Base-by-base conservation (phyloP, 768 basidiomycete species). In the Rhodotorula toruloides region DNA sequence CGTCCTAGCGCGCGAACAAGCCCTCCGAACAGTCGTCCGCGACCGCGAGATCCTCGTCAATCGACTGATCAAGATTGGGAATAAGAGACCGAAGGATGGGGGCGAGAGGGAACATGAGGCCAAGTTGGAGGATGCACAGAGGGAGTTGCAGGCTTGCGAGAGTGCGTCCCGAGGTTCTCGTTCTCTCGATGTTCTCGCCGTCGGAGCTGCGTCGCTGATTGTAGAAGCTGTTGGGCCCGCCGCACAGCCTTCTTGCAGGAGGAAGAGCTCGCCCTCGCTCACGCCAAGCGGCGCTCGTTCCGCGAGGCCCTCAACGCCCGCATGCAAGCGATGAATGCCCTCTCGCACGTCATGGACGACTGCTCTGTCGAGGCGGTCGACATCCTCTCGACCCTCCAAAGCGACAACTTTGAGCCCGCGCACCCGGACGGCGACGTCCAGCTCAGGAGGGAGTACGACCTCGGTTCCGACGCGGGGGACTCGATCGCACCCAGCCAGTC, bases 1-100 rank as follows among this genome's bases (percentile, higher is more conserved):
- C 44, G 71, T 76, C 40, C 64, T 67, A 37, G 71, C 66, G 2
- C 67, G 74, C 59, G 75, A 76, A 49, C 44, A 50, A 39, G 68
- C 70, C 10, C 54, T 76, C 40, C 53, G 60, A n/a, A 67, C 70
- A 31, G 74, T 76, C 63, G 50, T 72, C 8, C 56, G 75, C 32
- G 75, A 76, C 54, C 67, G 74, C 12, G 75, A 76, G 58, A 76
- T 76, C 59, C 65, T 76, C 43, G 69, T 74, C 47, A 70, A 65
- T 40, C 63, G 75, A 29, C 46, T 74, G 50, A 67, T 75, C 71
- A 73, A 73, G 64, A 54, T 76, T 37, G 66, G 69, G 31, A 72
- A 71, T 67, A 74, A 74, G 67, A 72, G 66, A 58, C 68, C 72
- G 27, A 63, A 64, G 42, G 68, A 65, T 7, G 54, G 40, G 17